phyloP scores from a whole-genome alignment of 164 flowering plant species.

The Saururus chinensis region DNA sequence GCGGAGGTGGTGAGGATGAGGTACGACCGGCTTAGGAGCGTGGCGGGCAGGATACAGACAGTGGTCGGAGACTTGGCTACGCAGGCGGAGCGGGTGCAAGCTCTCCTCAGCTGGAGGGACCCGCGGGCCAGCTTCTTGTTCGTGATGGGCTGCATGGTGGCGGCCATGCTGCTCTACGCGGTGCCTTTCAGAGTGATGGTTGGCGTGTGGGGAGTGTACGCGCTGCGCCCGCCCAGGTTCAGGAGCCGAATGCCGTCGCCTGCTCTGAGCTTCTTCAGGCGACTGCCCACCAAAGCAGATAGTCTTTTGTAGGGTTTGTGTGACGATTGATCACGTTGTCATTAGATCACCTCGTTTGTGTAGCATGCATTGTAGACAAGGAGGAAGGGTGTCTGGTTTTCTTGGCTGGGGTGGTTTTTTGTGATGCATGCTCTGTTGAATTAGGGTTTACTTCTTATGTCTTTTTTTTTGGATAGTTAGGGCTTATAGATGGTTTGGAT shows the following conservation, averaged over 20 bases:
- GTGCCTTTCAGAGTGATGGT: slow-evolving; percentile 18
- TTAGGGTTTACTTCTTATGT: too few species aligned
- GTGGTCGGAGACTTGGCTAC: slow-evolving; percentile 24
- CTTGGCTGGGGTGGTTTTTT: too few species aligned
- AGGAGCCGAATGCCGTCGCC: slow-evolving; percentile 22
- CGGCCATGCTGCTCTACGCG: slow-evolving; percentile 13
- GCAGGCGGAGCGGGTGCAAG: slow-evolving; percentile 20
- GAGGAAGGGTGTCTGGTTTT: too few species aligned
- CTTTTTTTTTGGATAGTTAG: too few species aligned
- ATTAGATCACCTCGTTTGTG: too few species aligned
- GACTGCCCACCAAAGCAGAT: slow-evolving; percentile 21
- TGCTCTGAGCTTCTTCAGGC: slow-evolving; percentile 18
- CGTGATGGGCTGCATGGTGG: slow-evolving; percentile 11
- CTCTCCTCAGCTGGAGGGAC: slow-evolving; percentile 25
- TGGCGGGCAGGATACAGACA: slow-evolving; percentile 21
- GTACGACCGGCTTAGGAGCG: slow-evolving; percentile 23
- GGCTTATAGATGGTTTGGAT: too few species aligned
- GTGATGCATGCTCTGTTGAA: too few species aligned
- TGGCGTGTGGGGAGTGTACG: slow-evolving; percentile 9
- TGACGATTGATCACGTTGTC: too few species aligned
- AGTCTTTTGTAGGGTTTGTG: slow-evolving; percentile 19
- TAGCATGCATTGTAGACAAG: too few species aligned
- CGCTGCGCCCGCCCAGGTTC: slow-evolving; percentile 19
- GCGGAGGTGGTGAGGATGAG: slow-evolving; percentile 21
- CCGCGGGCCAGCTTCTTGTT: slow-evolving; percentile 20